Evolutionary conservation across 305 asterid genomes (phyloP).

Genomic region (Fraxinus ornus): DNA sequence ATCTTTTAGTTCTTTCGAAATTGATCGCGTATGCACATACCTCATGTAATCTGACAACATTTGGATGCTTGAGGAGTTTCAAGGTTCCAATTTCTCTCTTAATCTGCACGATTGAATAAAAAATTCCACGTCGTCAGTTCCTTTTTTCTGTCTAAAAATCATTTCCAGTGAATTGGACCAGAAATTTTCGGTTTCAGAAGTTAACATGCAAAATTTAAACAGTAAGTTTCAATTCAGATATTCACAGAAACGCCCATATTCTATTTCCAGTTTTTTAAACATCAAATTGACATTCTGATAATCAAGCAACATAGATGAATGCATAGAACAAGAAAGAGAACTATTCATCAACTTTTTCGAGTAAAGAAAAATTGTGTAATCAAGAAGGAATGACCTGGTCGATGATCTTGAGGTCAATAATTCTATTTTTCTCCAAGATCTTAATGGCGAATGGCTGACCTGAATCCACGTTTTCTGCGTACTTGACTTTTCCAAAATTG

Average conservation of each 20-base stretch:
- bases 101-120: constrained; percentile 51
- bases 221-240: neutral
- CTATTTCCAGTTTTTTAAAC: neutral
- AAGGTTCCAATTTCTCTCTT: constrained; percentile 93
- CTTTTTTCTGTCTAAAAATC: neutral
- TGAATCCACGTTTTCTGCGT: constrained; percentile 59
- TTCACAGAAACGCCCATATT: neutral
- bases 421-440: constrained; percentile 69
- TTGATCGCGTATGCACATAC: constrained; percentile 28
- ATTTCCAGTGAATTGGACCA: neutral
- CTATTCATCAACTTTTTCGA: neutral
- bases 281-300: neutral
- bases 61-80: constrained; percentile 89
- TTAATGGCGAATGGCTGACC: constrained; percentile 73
- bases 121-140: neutral
- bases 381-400: constrained; percentile 56
- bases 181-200: neutral
- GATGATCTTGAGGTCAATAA: constrained; percentile 59
- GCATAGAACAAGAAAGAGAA: neutral
- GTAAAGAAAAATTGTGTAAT: neutral
- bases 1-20: neutral
- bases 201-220: neutral
- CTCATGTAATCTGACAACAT: constrained; percentile 85
- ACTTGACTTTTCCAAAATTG: constrained; percentile 85
- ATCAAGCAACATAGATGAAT: neutral